Base-by-base conservation (phyloP, 1,284 basidiomycete species). In the Trametes sp. region DNA sequence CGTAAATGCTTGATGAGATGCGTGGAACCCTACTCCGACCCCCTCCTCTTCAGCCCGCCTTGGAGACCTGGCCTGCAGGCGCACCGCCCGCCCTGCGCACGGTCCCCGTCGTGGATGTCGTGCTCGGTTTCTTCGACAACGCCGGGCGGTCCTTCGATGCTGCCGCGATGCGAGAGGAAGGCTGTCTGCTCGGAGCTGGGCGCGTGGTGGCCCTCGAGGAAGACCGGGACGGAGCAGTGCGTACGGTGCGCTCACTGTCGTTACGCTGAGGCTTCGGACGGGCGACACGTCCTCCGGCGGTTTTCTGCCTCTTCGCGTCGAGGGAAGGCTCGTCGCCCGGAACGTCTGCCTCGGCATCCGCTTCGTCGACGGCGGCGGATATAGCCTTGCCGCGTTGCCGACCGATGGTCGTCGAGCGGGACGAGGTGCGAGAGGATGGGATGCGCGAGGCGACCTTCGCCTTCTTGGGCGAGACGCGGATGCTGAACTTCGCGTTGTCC, bases 191-290 rank as follows among this genome's bases (percentile, higher is more conserved):
- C 6, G 38, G 29, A 3, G 54, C 54, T 5, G 64, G 21, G 21
- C 64, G 57, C 2, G 44, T 54, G 0, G 56, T 23, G 13, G 50
- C 5, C 41, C 29, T 31, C 19, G 52, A 23, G 2, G 52, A 48
- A 41, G 36, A 10, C 10, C 55, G 28, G 2, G 57, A 24, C 1
- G 60, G 21, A 2, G 57, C 42, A 3, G 29, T 63, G 11, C 66
- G 66, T 28, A 67, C 35, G 23, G 66, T 67, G 2, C 41, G 55
- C 38, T 61, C 63, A 45, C 61, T 64, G 56, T 61, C 56, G 8
- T 36, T 54, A 24, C 66, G 66, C 19, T 46, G 49, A 24, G 66
- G 41, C 55, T 56, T 61, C 10, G 63, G 63, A 14, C 68, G 70
- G 1, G 60, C 55, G 1, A 56, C 56, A 2, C 57, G 63, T 16